Percentiles rank a stretch among this genome's conserved stretches.
Conservation (phyloP, 2,329 filamentous ascomycete species). For the Rugonectria rugulosa region DNA sequence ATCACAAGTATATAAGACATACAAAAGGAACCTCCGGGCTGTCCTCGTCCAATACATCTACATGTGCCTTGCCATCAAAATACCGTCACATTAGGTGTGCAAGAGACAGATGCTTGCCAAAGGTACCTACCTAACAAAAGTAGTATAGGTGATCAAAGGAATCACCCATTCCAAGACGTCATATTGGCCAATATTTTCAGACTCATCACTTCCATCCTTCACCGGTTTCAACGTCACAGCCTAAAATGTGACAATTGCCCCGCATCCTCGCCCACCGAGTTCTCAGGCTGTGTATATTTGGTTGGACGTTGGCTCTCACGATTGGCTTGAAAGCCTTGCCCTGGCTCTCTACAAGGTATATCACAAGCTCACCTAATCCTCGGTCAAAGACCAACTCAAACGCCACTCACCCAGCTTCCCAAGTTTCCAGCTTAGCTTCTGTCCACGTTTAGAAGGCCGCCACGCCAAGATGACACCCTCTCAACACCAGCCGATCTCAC, state of each 20-base stretch:
- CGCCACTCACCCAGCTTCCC: constrained; percentile 15
- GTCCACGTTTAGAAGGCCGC: constrained; percentile 11
- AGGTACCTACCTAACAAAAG: too few species aligned
- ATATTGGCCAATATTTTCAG: too few species aligned
- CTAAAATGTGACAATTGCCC: constrained; percentile 8
- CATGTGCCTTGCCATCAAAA: too few species aligned
- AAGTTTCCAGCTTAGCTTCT: constrained; percentile 2
- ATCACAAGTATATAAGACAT: too few species aligned
- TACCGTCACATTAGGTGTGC: too few species aligned
- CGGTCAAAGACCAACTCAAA: constrained; percentile 10
- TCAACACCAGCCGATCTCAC: background rate
- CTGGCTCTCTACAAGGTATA: background rate
- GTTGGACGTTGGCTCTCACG: background rate
- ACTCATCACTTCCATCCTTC: constrained; percentile 3
- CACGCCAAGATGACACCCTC: constrained; percentile 2
- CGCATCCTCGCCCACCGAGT: constrained; percentile 6
- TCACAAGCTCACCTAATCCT: constrained; percentile 4
- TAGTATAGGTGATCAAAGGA: too few species aligned
- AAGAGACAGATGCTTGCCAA: too few species aligned
- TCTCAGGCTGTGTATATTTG: background rate
- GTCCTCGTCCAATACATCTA: background rate
- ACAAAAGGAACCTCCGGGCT: too few species aligned
- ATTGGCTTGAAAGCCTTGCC: background rate
- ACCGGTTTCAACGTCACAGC: constrained; percentile 1
- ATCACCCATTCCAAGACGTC: too few species aligned